Evolutionary conservation across 352 stramenopile genomes (phyloP), one percentile per base, ranked within the genome.

Genomic region (Globisporangium megalacanthum): DNA sequence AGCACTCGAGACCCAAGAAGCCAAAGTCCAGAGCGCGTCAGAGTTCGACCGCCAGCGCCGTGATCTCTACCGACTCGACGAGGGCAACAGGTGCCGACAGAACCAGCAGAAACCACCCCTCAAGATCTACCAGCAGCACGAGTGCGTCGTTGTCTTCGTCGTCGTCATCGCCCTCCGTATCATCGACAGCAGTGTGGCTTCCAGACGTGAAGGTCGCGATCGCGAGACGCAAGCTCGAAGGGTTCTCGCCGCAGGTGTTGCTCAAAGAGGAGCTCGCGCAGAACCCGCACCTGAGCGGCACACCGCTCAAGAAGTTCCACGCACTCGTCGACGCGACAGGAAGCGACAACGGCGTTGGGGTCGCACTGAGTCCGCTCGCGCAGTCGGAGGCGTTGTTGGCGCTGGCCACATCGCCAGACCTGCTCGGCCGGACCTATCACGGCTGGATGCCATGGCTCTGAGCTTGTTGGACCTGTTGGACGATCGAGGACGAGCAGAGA

Each of bases 151-250:
- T 29, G 25, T 29, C 25, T 1, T 29, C 25, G 17, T 7, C 41
- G 5, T 6, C 17, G 15, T 6, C 41, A 25, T 22, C 41, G 15
- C 9, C 41, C 3, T 47, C 41, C 41, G 17, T 47, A 1, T 47
- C 41, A 14, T 29, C 25, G 25, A 4, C 25, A 29, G 25, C 25
- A 29, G 73, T 70, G 37, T 91, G 79, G 83, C 65, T 93, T 7
- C 78, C 83, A 6, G 70, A 89, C 53, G 70, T 91, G 22, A 93
- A 93, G 64, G 84, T 93, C 62, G 68, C 76, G 11, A 87, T 91
- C 31, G 80, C 80, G 13, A 61, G 79, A 15, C 79, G 70, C 52
- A 92, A 94, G 53, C 65, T 92, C n/a, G 78, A 88, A 44, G 82
- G 84, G 0, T 69, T 89, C 36, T 84, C 79, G n/a, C 81, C 80